Evolutionary conservation across 176 grass and related monocot genomes (phyloP).

Genomic region (sorghum (Sorghum bicolor)): Sorghum_bicolor_NCBIv3 NC_012872.2:66288501-66289000

Average conservation of each 20-base stretch:
- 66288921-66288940: slow-evolving; percentile 19
- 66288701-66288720: slow-evolving; percentile 24
- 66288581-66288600: slow-evolving; percentile 23
- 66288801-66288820: slow-evolving; percentile 15
- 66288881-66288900: slow-evolving; percentile 30
- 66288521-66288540: not conserved
- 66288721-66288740: slow-evolving; percentile 28
- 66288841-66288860: slow-evolving; percentile 15
- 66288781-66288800: slow-evolving; percentile 31
- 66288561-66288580: slow-evolving; percentile 30
- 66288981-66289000: slow-evolving; percentile 29
- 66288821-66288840: slow-evolving; percentile 15
- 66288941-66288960: slow-evolving; percentile 5
- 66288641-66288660: slow-evolving; percentile 26
- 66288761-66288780: slow-evolving; percentile 15
- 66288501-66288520: slow-evolving; percentile 31
- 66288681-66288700: slow-evolving; percentile 32
- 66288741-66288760: slow-evolving; percentile 34
- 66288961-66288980: slow-evolving; percentile 29
- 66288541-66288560: slow-evolving; percentile 22
- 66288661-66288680: slow-evolving; percentile 18
- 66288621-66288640: slow-evolving; percentile 10
- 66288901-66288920: slow-evolving; percentile 39
- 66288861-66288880: slow-evolving; percentile 30
- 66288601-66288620: slow-evolving; percentile 32